phyloP scores from a whole-genome alignment of 441 rosid species.

The Lepidium campestre region DNA sequence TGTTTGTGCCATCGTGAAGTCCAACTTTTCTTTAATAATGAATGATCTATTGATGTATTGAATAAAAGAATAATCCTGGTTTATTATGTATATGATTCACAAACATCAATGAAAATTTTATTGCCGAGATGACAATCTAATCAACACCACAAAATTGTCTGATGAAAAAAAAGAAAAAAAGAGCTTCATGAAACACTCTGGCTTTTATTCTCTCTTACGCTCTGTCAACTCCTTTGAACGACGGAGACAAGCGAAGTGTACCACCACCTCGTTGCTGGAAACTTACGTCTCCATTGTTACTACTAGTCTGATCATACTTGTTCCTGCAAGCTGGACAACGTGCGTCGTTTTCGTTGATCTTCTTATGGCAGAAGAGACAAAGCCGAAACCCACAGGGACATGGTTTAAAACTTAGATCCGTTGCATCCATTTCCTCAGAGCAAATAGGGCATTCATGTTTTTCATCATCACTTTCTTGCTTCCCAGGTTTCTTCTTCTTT shows the following conservation, averaged over 20 bases:
- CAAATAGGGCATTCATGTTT: conserved; percentile 73
- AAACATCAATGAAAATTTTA: neutral
- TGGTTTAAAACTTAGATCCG: conserved; percentile 70
- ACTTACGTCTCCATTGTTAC: conserved; percentile 40
- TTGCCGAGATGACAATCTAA: conserved; percentile 10
- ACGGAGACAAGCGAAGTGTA: conserved; percentile 48
- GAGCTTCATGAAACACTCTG: neutral
- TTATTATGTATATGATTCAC: neutral
- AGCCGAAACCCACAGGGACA: conserved; percentile 75
- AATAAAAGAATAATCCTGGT: neutral
- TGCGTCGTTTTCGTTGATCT: conserved; percentile 62
- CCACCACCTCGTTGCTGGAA: conserved; percentile 44
- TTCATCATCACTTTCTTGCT: conserved; percentile 20
- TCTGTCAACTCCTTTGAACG: conserved; percentile 58
- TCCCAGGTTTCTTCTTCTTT: conserved; percentile 11
- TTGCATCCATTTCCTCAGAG: conserved; percentile 66
- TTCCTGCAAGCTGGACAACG: conserved; percentile 88
- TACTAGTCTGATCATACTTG: conserved; percentile 33
- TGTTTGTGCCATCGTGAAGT: conserved; percentile 6
- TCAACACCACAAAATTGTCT: neutral
- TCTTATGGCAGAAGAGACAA: conserved; percentile 82
- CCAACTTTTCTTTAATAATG: neutral
- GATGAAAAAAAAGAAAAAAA: neutral
- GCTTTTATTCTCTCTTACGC: conserved; percentile 34
- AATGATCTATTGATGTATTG: neutral